These are phyloP conservation scores for Trichoderma lentiforme DNA, from an alignment of 2,329 filamentous ascomycete species.

Conservation along the genomic window DNA sequence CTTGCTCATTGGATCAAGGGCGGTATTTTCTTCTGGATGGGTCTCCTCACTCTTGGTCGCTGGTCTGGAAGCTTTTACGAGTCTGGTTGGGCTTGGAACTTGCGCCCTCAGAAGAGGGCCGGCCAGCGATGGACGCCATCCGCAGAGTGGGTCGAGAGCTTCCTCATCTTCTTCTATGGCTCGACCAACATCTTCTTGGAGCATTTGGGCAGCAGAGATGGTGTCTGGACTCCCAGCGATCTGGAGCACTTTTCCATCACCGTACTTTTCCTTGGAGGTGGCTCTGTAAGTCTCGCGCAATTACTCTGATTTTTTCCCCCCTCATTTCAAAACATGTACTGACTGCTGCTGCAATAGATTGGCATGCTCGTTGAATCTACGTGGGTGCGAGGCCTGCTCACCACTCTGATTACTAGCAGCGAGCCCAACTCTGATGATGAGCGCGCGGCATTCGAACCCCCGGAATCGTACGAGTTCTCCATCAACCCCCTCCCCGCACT, in stretches of 20 bases:
- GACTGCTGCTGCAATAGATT: slow-evolving; percentile 42
- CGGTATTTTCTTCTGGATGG: slow-evolving; percentile 92
- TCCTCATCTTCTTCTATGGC: slow-evolving; percentile 87
- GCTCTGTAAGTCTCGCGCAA: slow-evolving; percentile 58
- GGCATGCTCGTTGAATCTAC: slow-evolving; percentile 84
- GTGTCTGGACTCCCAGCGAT: slow-evolving; percentile 72
- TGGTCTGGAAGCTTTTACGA: slow-evolving; percentile 90
- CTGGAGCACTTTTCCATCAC: slow-evolving; percentile 92
- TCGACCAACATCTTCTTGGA: slow-evolving; percentile 89
- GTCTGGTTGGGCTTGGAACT: slow-evolving; percentile 93
- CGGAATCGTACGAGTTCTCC: slow-evolving; percentile 68
- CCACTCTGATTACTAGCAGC: slow-evolving; percentile 45
- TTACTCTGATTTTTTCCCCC: not conserved
- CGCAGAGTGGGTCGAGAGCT: slow-evolving; percentile 86
- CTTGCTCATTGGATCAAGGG: slow-evolving; percentile 94
- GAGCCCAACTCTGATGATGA: slow-evolving; percentile 41
- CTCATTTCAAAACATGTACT: not conserved
- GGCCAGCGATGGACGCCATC: slow-evolving; percentile 65
- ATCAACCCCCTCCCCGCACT: slow-evolving; percentile 86
- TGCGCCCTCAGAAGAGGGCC: slow-evolving; percentile 60
- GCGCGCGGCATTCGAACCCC: slow-evolving; percentile 50
- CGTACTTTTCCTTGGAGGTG: slow-evolving; percentile 88
- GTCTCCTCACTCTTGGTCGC: slow-evolving; percentile 78
- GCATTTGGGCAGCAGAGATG: slow-evolving; percentile 72
- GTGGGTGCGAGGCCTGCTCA: slow-evolving; percentile 64